These are phyloP conservation scores for Uronychia setigera DNA, from an alignment of 73 alveolate species.

Conservation along the genomic window DNA sequence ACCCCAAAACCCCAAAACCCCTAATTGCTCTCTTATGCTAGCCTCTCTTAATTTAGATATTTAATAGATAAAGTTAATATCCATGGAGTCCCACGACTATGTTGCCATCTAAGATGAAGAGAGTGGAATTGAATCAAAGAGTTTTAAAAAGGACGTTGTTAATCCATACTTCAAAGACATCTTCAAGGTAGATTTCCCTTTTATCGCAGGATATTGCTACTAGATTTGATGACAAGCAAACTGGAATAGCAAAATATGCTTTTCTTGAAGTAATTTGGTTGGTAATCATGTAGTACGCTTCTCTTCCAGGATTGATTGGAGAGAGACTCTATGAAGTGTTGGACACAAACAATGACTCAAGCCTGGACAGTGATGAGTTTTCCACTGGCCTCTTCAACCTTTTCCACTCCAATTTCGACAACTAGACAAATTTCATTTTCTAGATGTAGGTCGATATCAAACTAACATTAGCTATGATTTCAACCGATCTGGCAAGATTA, in stretches of 20 bases:
- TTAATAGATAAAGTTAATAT: no score
- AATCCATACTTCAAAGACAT: conserved; percentile 27
- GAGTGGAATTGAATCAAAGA: conserved; percentile 26
- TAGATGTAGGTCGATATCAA: conserved; percentile 4
- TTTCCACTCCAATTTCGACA: conserved; percentile 7
- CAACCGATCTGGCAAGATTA: conserved; percentile 12
- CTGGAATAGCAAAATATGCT: conserved; percentile 64
- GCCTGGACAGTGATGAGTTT: conserved; percentile 27
- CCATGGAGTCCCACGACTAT: no score
- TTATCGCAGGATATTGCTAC: conserved; percentile 72
- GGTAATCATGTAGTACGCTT: no score
- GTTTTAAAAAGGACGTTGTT: conserved; percentile 12
- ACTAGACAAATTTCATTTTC: conserved; percentile 1
- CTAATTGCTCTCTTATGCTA: no score
- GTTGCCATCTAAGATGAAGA: no score
- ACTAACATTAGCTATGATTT: conserved; percentile 39
- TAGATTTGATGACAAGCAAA: conserved; percentile 60
- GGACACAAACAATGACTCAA: conserved; percentile 27
- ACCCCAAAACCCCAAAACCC: no score
- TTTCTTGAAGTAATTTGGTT: no score
- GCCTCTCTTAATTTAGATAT: no score
- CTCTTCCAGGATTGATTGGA: no score
- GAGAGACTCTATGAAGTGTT: conserved; percentile 38
- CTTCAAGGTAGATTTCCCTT: no score
- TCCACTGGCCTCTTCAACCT: conserved; percentile 23